phyloP scores from a whole-genome alignment of 345 rosid species.

The Citrus reticulata region DNA sequence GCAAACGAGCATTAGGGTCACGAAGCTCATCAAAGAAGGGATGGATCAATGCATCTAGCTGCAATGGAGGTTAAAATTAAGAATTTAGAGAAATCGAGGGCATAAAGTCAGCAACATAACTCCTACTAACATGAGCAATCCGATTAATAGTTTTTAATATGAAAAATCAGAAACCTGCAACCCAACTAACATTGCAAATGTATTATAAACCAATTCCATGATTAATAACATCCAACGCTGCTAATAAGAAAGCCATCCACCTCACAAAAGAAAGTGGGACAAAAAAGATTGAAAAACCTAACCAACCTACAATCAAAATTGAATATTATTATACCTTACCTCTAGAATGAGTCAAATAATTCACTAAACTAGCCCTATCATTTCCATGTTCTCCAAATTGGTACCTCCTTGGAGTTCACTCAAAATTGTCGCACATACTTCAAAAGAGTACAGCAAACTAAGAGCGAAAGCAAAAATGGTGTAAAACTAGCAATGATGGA shows the following conservation, averaged over 20 bases:
- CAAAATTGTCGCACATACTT: neutral
- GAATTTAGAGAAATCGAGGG: neutral
- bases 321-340: neutral
- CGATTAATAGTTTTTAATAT: neutral
- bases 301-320: neutral
- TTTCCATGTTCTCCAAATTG: neutral
- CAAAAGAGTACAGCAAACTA: neutral
- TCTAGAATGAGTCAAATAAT: neutral
- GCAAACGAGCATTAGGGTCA: constrained; percentile 69
- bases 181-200: neutral
- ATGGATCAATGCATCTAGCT: constrained; percentile 85
- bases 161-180: neutral
- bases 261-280: neutral
- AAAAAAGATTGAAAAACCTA: neutral
- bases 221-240: neutral
- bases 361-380: neutral
- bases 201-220: neutral
- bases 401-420: too few relatives aligned
- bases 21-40: constrained; percentile 97
- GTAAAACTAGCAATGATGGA: neutral
- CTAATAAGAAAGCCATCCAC: neutral
- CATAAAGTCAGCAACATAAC: neutral
- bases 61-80: constrained; percentile 15
- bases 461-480: neutral
- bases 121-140: neutral